Evolutionary conservation across 805 yeast genomes (phyloP), one percentile per base, ranked within the genome.

Genomic region (Ogataea parapolymorpha): DNA sequence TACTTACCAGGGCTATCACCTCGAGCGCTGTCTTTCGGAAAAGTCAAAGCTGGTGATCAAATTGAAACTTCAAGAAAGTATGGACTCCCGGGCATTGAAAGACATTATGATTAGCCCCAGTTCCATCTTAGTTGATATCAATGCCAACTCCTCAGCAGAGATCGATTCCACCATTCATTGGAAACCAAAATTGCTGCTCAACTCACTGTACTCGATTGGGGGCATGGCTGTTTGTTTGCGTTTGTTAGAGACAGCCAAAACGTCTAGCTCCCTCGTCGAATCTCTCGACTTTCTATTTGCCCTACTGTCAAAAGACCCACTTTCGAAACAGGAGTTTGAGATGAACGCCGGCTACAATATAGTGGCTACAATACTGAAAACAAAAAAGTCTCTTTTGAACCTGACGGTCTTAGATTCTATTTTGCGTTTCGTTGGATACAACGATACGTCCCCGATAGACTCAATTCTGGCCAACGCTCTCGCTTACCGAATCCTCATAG

Each of bases 341-440:
- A 65, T 71, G 13, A 64, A 67, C 3, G 74, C 73, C 48, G 89
- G 89, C 1, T 84, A 78, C 51, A 77, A 77, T 18, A 68, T 81
- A 3, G 54, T 84, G 2, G 71, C 75, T 0, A 71, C 81, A 0
- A 53, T 84, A 7, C 51, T 82, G 20, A 74, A 71, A 29, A 63
- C 71, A 20, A 79, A 77, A 52, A 68, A 65, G 46, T 54, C 52
- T 4, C 48, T 51, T 37, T 60, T 74, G 3, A 53, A 62, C 5
- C 48, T 75, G n/a, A 70, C 68, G 14, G 61, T 80, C 3, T 53
- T 83, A 11, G 74, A 75, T 37, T 41, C 70, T 2, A 61, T 84
- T 15, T 55, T 82, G 6, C 63, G 57, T 4, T 74, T 69, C 54
- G 68, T 75, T 32, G 95, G 93, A 0, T 80, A 77, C 58, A 68